phyloP scores from a whole-genome alignment of 179 eudicot genomes.

The Dionaea muscipula region DNA sequence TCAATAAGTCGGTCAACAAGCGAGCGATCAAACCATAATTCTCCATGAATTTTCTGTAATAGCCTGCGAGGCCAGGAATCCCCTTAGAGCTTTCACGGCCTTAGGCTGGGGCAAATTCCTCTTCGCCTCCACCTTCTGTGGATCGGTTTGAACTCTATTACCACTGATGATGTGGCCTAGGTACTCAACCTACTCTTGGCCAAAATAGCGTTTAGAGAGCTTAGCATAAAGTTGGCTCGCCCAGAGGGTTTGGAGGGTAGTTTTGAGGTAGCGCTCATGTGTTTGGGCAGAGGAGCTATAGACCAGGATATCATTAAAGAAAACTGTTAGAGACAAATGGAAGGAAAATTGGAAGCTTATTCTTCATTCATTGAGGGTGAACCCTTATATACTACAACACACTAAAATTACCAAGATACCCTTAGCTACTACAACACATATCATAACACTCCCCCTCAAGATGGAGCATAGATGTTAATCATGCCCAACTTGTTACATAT shows the following conservation, averaged over 20 bases:
- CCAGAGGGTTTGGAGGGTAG: background rate
- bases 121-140: background rate
- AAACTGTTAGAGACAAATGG: no score
- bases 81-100: background rate
- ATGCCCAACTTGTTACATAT: no score
- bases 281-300: background rate
- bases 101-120: background rate
- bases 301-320: slow-evolving; percentile 7
- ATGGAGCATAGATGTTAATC: no score
- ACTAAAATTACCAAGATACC: no score
- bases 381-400: no score
- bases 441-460: no score
- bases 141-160: slow-evolving; percentile 4
- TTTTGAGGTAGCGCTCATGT: background rate
- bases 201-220: slow-evolving; percentile 4
- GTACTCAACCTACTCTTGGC: background rate
- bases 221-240: slow-evolving; percentile 1
- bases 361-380: no score
- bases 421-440: no score
- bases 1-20: background rate
- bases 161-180: background rate
- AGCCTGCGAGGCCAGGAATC: slow-evolving; percentile 7
- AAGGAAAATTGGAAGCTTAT: no score
- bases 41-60: slow-evolving; percentile 1
- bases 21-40: background rate